Conservation (phyloP, 139 green algal genomes). For the Tetradesmus lagerheimii region DNA sequence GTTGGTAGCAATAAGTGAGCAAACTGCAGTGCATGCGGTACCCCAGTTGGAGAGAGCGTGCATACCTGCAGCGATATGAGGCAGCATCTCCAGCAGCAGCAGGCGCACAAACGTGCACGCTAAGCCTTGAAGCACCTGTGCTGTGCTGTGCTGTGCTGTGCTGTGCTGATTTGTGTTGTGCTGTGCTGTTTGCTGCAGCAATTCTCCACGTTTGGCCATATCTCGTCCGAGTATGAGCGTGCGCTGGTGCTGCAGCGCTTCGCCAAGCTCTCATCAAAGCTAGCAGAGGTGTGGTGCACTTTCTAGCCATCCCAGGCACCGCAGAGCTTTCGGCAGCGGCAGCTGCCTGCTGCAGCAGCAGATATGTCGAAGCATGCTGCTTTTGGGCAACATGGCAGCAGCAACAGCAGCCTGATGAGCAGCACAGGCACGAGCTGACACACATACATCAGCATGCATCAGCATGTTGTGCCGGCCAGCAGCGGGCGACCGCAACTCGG, state of each 20-base stretch:
- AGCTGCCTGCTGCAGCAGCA: not conserved
- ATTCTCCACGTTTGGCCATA: constrained; percentile 32
- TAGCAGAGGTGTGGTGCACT: not conserved
- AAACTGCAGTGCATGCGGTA: too few relatives aligned
- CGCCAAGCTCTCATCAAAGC: constrained; percentile 15
- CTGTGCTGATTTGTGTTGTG: not conserved
- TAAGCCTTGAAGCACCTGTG: not conserved
- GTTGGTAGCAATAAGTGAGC: too few relatives aligned
- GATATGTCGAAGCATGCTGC: too few relatives aligned
- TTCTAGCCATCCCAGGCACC: not conserved
- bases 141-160: not conserved
- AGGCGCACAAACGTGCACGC: too few relatives aligned
- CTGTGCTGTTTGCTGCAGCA: constrained; percentile 29
- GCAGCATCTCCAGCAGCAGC: too few relatives aligned
- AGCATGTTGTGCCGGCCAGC: too few relatives aligned
- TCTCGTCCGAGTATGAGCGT: constrained; percentile 26
- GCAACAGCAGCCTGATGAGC: not conserved
- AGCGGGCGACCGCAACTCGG: too few relatives aligned
- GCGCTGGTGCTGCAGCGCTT: constrained; percentile 8
- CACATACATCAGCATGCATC: too few relatives aligned
- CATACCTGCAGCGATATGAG: too few relatives aligned
- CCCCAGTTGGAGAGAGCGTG: too few relatives aligned
- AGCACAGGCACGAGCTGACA: not conserved
- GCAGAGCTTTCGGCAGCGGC: not conserved
- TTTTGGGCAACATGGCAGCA: too few relatives aligned